Conservation (phyloP, 345 rosid genomes). For the Acer yangbiense region DNA sequence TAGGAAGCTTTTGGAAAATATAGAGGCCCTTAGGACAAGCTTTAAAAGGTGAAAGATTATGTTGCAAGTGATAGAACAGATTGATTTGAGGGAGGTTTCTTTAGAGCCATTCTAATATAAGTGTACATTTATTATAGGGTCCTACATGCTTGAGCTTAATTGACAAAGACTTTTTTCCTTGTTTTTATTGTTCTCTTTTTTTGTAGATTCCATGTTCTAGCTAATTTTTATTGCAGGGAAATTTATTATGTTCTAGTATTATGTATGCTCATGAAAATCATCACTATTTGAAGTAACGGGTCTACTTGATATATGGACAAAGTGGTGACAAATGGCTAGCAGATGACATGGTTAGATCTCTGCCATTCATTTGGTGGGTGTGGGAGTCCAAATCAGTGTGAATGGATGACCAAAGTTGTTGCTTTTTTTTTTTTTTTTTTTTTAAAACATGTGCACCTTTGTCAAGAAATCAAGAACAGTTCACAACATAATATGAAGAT, state of each 20-base stretch:
- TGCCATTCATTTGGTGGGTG: slow-evolving; percentile 9
- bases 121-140: neutral
- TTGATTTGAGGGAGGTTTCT: neutral
- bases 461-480: neutral
- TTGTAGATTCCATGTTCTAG: too few species aligned
- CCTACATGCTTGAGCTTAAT: slow-evolving; percentile 8
- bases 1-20: slow-evolving; percentile 2
- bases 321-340: slow-evolving; percentile 14
- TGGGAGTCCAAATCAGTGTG: neutral
- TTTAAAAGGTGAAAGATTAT: slow-evolving; percentile 8
- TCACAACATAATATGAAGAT: neutral
- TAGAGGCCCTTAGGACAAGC: slow-evolving; percentile 15
- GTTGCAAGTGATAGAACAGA: slow-evolving; percentile 11
- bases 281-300: neutral
- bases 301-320: neutral
- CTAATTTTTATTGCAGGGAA: neutral
- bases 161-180: neutral
- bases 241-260: neutral
- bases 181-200: too few species aligned
- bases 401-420: neutral
- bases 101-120: slow-evolving; percentile 4
- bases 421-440: neutral
- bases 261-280: neutral
- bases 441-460: neutral
- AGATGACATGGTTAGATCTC: neutral